Conservation (phyloP, 2,329 filamentous ascomycete species). For the Colletotrichum musicola region DNA sequence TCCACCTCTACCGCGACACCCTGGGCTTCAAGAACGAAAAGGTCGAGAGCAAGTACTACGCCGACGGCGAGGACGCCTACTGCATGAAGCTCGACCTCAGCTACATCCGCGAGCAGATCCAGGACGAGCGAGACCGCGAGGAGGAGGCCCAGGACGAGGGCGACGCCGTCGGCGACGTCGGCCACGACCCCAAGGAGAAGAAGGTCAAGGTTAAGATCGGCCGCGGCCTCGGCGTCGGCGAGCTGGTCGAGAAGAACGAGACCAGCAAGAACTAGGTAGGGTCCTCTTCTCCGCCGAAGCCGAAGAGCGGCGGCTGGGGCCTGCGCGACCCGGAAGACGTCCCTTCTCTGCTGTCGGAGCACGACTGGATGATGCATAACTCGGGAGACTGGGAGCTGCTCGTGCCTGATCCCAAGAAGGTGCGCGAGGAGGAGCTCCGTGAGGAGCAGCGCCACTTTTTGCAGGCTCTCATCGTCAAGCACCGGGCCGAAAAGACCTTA, state of each 20-base stretch:
- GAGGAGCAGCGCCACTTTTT: too few species aligned
- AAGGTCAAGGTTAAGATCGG: conserved; percentile 91
- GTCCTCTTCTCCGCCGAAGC: not conserved
- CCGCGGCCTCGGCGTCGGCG: conserved; percentile 81
- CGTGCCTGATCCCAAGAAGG: too few species aligned
- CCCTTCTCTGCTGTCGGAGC: too few species aligned
- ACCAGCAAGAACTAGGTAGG: conserved; percentile 58
- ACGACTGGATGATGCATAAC: too few species aligned
- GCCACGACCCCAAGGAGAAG: conserved; percentile 66
- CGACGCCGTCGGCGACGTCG: conserved; percentile 76
- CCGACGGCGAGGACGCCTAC: conserved; percentile 96
- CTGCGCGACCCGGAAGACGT: not conserved
- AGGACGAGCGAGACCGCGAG: conserved; percentile 56
- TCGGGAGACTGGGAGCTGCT: too few species aligned
- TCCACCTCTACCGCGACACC: conserved; percentile 93
- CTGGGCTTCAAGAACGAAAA: conserved; percentile 90
- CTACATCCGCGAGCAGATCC: conserved; percentile 64
- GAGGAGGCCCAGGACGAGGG: conserved; percentile 72
- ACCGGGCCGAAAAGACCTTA: too few species aligned
- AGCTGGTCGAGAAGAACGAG: conserved; percentile 80
- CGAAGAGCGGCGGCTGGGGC: not conserved
- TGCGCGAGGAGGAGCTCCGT: too few species aligned
- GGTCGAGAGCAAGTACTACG: conserved; percentile 92
- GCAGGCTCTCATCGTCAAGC: too few species aligned
- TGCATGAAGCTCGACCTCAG: conserved; percentile 91